phyloP scores from a whole-genome alignment of 352 stramenopile genomes.

The Blastocystis sp. region DNA sequence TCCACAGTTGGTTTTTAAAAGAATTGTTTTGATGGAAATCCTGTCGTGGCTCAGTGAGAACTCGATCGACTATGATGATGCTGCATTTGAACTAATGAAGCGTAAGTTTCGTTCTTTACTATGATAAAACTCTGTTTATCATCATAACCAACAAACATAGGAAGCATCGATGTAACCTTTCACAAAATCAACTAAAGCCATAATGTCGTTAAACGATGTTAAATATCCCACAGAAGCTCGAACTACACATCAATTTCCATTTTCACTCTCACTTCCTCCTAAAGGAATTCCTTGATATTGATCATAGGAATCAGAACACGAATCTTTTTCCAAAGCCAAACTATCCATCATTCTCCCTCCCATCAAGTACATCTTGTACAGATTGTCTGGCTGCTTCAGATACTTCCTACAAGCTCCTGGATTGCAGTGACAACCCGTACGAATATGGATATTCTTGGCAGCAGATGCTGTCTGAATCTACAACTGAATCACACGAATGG shows the following conservation, averaged over 20 bases:
- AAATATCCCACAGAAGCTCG: constrained; percentile 80
- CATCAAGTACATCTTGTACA: not conserved
- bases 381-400: not conserved
- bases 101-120: not conserved
- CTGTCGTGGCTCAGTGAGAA: not conserved
- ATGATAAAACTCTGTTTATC: not conserved
- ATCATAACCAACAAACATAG: not conserved
- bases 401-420: constrained; percentile 75
- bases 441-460: constrained; percentile 77
- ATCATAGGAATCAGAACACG: constrained; percentile 72
- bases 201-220: constrained; percentile 78
- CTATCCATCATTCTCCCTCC: not conserved
- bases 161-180: constrained; percentile 65
- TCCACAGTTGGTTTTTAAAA: not conserved
- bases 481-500: not conserved
- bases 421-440: constrained; percentile 81
- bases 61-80: not conserved
- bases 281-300: constrained; percentile 74
- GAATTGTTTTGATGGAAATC: not conserved
- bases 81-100: not conserved
- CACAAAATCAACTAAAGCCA: constrained; percentile 75
- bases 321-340: constrained; percentile 70
- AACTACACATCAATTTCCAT: constrained; percentile 73
- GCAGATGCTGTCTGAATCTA: constrained; percentile 72
- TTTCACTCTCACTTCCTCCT: constrained; percentile 73